phyloP scores from a whole-genome alignment of 768 basidiomycete species.

The Boletus tylopilopsis region DNA sequence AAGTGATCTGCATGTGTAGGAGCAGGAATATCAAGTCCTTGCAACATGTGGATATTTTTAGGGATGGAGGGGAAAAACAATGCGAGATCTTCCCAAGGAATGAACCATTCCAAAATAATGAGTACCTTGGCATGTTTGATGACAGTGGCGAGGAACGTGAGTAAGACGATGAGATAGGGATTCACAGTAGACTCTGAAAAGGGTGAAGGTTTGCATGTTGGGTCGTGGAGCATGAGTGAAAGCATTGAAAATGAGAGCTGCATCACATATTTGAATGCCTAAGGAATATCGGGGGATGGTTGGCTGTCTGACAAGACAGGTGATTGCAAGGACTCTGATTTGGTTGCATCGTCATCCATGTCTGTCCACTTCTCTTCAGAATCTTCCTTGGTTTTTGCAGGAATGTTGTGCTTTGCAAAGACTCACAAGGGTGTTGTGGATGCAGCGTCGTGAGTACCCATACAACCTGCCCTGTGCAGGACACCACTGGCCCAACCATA shows the following conservation, averaged over 20 bases:
- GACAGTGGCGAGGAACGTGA: conserved; percentile 86
- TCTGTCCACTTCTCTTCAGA: conserved; percentile 58
- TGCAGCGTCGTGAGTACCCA: too few relatives aligned
- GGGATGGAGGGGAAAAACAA: conserved; percentile 61
- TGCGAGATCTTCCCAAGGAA: conserved; percentile 83
- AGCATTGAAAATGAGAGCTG: conserved; percentile 78
- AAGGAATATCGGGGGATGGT: conserved; percentile 46
- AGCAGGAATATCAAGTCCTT: conserved; percentile 36
- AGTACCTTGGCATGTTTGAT: conserved; percentile 61
- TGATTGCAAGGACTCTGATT: conserved; percentile 19
- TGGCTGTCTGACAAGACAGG: conserved; percentile 32
- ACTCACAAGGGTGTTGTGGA: too few relatives aligned
- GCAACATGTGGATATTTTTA: conserved; percentile 44
- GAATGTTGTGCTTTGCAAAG: conserved; percentile 41
- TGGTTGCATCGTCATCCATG: conserved; percentile 50
- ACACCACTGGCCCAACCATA: conserved; percentile 83
- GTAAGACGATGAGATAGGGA: conserved; percentile 80
- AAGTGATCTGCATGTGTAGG: conserved; percentile 45
- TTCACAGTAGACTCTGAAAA: conserved; percentile 61
- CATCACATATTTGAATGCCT: conserved; percentile 68
- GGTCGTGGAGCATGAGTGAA: conserved; percentile 62
- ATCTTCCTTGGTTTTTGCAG: conserved; percentile 29
- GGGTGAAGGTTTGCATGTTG: conserved; percentile 53
- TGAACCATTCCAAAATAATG: conserved; percentile 61
- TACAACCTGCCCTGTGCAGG: conserved; percentile 54